Evolutionary conservation across 768 basidiomycete genomes (phyloP).

Genomic region (Boletus rubroflammeus): DNA sequence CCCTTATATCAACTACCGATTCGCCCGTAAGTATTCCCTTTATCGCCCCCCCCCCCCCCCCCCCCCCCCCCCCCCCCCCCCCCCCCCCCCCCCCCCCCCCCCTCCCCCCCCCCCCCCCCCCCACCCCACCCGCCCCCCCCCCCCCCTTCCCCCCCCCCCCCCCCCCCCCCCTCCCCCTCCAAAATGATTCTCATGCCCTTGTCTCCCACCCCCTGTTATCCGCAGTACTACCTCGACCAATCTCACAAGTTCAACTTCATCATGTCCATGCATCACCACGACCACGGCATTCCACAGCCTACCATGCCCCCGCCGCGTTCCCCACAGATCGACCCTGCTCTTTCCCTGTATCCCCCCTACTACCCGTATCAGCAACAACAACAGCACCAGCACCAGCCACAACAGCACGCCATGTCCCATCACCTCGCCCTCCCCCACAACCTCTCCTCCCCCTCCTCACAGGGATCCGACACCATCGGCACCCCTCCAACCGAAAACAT

Average conservation of each 20-base stretch:
- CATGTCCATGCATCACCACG: conserved; percentile 43
- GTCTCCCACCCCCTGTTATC: conserved; percentile 18
- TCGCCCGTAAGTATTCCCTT: conserved; percentile 6
- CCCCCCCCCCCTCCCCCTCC: no score
- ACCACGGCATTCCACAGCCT: conserved; percentile 38
- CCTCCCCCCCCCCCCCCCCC: no score
- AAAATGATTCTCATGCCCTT: conserved; percentile 18
- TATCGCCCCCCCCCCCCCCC: not conserved
- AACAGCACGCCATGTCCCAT: conserved; percentile 47
- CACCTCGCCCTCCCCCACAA: conserved; percentile 55
- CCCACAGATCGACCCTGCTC: conserved; percentile 66
- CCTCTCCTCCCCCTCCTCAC: conserved; percentile 77
- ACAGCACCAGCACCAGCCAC: conserved; percentile 42
- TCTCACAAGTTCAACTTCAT: conserved; percentile 40
- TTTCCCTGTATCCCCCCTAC: conserved; percentile 64
- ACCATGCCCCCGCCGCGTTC: conserved; percentile 49
- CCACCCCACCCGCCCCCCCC: no score
- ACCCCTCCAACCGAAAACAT: conserved; percentile 67
- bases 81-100: no score
- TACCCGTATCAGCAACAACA: conserved; percentile 51
- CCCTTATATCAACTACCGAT: not conserved
- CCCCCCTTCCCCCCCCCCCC: no score
- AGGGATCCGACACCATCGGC: conserved; percentile 72
- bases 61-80: no score
- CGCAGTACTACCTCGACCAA: conserved; percentile 22